Percentiles rank a stretch among this genome's conserved stretches.
Evolutionary conservation across 352 stramenopile species (phyloP).

Genomic region (Nothophytophthora sp.): DNA sequence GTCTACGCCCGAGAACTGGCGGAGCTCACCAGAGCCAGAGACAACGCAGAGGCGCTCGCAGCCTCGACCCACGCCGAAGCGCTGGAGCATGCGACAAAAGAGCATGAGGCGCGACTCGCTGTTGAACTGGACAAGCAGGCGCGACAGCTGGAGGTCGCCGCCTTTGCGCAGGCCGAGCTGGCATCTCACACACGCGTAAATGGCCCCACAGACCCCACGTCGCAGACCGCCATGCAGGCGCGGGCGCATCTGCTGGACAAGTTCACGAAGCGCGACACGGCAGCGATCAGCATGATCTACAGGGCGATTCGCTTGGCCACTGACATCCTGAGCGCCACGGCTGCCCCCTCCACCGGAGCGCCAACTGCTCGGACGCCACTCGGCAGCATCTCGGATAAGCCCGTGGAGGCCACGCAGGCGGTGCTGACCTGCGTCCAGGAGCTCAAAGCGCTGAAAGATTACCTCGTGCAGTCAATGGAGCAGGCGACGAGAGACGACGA

Average conservation of each 20-base stretch:
- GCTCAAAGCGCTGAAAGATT: slow-evolving; percentile 74
- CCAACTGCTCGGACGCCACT: background rate
- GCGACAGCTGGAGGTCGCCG: slow-evolving; percentile 45
- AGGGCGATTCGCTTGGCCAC: slow-evolving; percentile 64
- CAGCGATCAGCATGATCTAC: slow-evolving; percentile 64
- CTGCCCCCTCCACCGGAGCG: background rate
- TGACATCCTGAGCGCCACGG: slow-evolving; percentile 58
- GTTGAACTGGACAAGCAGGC: slow-evolving; percentile 43
- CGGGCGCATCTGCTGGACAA: slow-evolving; percentile 44
- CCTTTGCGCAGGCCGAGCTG: slow-evolving; percentile 21
- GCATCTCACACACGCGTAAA: slow-evolving; percentile 7
- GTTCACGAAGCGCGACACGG: slow-evolving; percentile 60
- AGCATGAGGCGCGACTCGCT: slow-evolving; percentile 15
- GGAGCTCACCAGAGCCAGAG: slow-evolving; percentile 12
- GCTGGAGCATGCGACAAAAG: slow-evolving; percentile 12
- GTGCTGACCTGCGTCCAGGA: slow-evolving; percentile 71
- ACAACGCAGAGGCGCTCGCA: slow-evolving; percentile 12
- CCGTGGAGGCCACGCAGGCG: slow-evolving; percentile 56
- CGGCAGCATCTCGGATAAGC: slow-evolving; percentile 30
- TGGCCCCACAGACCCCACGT: slow-evolving; percentile 1
- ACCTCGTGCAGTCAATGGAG: slow-evolving; percentile 58
- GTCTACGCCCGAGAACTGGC: slow-evolving; percentile 10
- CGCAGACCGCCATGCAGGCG: slow-evolving; percentile 13
- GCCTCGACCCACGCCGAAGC: slow-evolving; percentile 18
- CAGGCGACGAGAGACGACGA: slow-evolving; percentile 33